These are phyloP conservation scores for Naegleria lovaniensis DNA, from an alignment of 208 protist genomes.

Conservation along the genomic window DNA sequence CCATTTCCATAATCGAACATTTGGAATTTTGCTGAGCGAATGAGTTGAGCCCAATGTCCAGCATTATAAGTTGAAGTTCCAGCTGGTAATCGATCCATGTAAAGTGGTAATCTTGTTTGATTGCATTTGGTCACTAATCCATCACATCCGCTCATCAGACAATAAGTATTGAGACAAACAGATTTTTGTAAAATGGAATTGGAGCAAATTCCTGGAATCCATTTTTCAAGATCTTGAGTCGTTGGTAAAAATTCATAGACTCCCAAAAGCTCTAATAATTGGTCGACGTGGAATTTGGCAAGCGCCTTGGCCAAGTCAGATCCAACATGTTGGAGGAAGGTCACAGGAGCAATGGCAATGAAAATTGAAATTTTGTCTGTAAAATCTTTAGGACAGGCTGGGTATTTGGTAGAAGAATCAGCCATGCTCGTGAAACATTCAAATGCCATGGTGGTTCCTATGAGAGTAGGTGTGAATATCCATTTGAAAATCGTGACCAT, in stretches of 20 bases:
- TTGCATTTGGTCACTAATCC: neutral
- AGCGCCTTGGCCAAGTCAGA: neutral
- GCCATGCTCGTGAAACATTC: conserved; percentile 5
- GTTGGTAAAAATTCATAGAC: conserved; percentile 25
- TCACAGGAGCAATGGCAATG: conserved; percentile 37
- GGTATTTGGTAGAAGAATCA: neutral
- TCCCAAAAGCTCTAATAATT: conserved; percentile 30
- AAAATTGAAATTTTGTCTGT: conserved; percentile 33
- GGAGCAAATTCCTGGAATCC: neutral
- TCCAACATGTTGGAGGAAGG: conserved; percentile 21
- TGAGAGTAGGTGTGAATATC: too few species aligned
- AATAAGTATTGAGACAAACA: neutral
- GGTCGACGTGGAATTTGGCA: conserved; percentile 6
- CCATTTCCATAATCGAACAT: conserved; percentile 33
- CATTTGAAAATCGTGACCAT: too few species aligned
- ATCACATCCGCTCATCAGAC: neutral
- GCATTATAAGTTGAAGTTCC: conserved; percentile 38
- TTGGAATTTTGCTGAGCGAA: conserved; percentile 23
- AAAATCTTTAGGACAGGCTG: neutral
- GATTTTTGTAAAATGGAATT: neutral
- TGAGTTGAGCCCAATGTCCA: conserved; percentile 34
- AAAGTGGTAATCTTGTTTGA: neutral
- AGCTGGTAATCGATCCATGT: neutral
- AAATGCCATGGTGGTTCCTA: conserved; percentile 29
- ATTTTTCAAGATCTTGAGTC: neutral